Evolutionary conservation across 495 filamentous ascomycete genomes (phyloP).

Genomic region (Symbiotaphrina buchneri): DNA sequence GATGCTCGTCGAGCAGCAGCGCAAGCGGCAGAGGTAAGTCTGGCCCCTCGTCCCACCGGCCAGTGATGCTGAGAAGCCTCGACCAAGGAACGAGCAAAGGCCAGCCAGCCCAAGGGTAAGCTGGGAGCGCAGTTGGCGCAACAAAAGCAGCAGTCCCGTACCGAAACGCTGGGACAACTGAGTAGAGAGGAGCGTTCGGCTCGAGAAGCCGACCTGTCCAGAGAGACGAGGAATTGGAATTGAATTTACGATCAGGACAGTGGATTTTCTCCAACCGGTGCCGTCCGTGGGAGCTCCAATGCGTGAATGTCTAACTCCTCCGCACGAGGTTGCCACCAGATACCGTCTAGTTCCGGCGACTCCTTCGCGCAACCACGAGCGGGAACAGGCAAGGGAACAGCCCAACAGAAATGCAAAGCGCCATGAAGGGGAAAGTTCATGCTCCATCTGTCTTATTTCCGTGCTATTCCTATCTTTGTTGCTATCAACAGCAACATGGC

Average conservation of each 20-base stretch:
- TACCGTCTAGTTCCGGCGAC: too few relatives aligned
- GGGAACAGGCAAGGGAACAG: too few relatives aligned
- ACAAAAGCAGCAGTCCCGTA: constrained; percentile 40
- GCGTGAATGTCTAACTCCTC: too few relatives aligned
- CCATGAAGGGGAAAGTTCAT: too few relatives aligned
- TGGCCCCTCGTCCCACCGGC: background rate
- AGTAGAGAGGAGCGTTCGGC: constrained; percentile 30
- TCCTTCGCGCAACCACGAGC: too few relatives aligned
- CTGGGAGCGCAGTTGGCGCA: constrained; percentile 28
- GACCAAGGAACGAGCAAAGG: constrained; percentile 3
- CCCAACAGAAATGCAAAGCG: too few relatives aligned
- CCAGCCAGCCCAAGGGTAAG: constrained; percentile 5
- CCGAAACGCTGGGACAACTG: constrained; percentile 30
- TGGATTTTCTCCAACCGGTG: background rate
- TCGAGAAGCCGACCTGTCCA: constrained; percentile 31
- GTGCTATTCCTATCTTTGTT: too few relatives aligned
- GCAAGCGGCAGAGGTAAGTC: constrained; percentile 39
- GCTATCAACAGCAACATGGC: too few relatives aligned
- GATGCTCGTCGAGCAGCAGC: constrained; percentile 38
- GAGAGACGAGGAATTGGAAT: constrained; percentile 25
- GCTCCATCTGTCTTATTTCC: too few relatives aligned
- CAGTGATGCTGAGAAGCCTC: too few relatives aligned
- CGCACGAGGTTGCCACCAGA: too few relatives aligned
- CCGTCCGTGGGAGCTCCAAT: too few relatives aligned
- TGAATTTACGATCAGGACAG: constrained; percentile 11